These are phyloP conservation scores for Helicostylum pulchrum DNA, from an alignment of 192 early-diverging fungal species.

Conservation along the genomic window DNA sequence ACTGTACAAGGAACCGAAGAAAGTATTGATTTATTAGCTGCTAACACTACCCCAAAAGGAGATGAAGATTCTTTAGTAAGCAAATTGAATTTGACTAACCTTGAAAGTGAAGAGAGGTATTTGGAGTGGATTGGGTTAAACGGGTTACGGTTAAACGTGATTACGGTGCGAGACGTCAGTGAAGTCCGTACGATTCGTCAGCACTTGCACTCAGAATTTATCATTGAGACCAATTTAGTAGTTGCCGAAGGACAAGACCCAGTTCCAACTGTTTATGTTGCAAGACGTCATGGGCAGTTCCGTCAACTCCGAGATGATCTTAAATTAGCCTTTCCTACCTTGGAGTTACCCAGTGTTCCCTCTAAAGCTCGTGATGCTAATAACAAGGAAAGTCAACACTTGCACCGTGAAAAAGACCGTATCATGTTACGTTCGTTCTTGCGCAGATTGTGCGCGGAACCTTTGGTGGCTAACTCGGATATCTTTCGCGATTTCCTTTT, in stretches of 20 bases:
- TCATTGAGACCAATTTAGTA: slow-evolving; percentile 36
- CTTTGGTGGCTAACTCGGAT: slow-evolving; percentile 28
- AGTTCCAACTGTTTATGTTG: slow-evolving; percentile 25
- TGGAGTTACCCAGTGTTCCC: slow-evolving; percentile 45
- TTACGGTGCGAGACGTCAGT: slow-evolving; percentile 35
- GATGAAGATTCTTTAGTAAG: not conserved
- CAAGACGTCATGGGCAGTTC: slow-evolving; percentile 47
- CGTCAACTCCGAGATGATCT: slow-evolving; percentile 40
- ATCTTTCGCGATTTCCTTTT: slow-evolving; percentile 42
- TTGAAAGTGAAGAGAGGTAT: slow-evolving; percentile 17
- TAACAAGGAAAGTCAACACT: slow-evolving; percentile 10
- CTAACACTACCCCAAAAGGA: too few relatives aligned
- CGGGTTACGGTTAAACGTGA: slow-evolving; percentile 45
- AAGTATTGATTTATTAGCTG: not conserved
- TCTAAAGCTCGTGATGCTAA: slow-evolving; percentile 33
- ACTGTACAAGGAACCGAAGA: slow-evolving; percentile 30
- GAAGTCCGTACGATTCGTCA: slow-evolving; percentile 45
- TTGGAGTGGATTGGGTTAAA: slow-evolving; percentile 26
- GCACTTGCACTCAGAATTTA: slow-evolving; percentile 42
- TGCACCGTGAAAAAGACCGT: slow-evolving; percentile 51
- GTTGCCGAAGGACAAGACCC: not conserved
- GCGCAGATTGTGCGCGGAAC: slow-evolving; percentile 31
- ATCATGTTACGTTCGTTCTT: slow-evolving; percentile 44
- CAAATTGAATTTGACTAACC: not conserved
- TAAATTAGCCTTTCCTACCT: slow-evolving; percentile 40